Evolutionary conservation across 176 grass and related monocot genomes (phyloP), one percentile per base, ranked within the genome.

Genomic region (Luzula sylvatica): DNA sequence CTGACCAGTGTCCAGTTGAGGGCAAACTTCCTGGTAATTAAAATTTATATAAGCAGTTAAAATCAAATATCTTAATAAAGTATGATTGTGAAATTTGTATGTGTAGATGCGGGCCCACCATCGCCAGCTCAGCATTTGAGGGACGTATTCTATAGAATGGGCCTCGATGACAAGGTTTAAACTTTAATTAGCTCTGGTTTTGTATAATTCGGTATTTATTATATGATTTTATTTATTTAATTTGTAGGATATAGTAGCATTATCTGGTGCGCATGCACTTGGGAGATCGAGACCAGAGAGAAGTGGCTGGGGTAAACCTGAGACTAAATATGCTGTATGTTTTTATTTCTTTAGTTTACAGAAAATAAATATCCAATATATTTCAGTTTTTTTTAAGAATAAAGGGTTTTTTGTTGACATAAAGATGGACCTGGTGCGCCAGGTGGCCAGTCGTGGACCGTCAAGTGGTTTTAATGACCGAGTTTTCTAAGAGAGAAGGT

Each of bases 401-500:
- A 19, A 23, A 15, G 17, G 7, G 42, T 26, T 71, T 11, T 47
- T 52, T 42, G 13, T 72, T 52, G 20, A 53, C 51, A 98, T 85
- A 90, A 92, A 80, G 80, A 90, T 69, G 93, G 93, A 38, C 93
- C 86, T 69, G 93, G 93, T 55, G 86, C 81, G 65, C 82, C 93
- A 60, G 93, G 93, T 49, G 93, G 93, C n/a, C 93, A 98, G 53
- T 98, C 93, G 42, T 98, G 93, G 93, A 98, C 93, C n/a, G 56
- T 42, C 30, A 77, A 83, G 35, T 98, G 93, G 86, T 72, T 98
- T n/a, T n/a, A n/a, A n/a, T n/a, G n/a, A n/a, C n/a, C n/a, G n/a
- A n/a, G n/a, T n/a, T n/a, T n/a, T n/a, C n/a, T n/a, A n/a, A n/a
- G n/a, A n/a, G n/a, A n/a, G n/a, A n/a, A n/a, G n/a, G n/a, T n/a